Evolutionary conservation across 169 alveolate species (phyloP), one percentile per base, ranked within the genome.

Genomic region (Plasmodium reichenowi): DNA sequence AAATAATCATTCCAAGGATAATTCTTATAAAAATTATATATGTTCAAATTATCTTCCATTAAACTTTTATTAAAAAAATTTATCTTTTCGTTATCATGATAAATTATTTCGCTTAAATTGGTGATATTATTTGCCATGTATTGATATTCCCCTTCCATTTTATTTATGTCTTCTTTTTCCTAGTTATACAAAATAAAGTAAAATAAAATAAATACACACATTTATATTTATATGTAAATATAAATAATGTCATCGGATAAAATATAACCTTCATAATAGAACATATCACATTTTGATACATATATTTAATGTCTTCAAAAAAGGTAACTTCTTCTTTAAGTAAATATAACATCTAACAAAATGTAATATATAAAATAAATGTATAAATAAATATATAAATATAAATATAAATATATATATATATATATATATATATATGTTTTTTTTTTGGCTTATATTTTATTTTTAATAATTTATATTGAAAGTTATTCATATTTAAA

Each of bases 1-100:
- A 7, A 22, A 50, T 76, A 24, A 38, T 63, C 43, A 76, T 76
- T 58, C 89, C 89, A 76, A 20, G 89, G 89, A 63, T 76, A 76
- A 8, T 10, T 58, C 3, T 76, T 13, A 52, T 66, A 64, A 76
- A 76, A 76, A 26, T 64, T 64, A 22, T 9, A 76, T 38, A 76
- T 45, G 66, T 76, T 76, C 29, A 76, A 8, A 22, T 52, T 68
- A 32, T 76, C 89, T 63, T 76, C 70, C 56, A 76, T 63, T 76
- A 76, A 4, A 54, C 24, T 76, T 76, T 76, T 76, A 50, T 76
- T 76, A 22, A 76, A 76, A 13, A 7, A 20, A 10, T 76, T 48
- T 68, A 76, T 64, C 63, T 76, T 24, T n/a, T 50, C 47, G 50
- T 76, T 76, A 17, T 76, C 89, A 66, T 76, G 89, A 52, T 76